These are phyloP conservation scores for Nitzschia sp. DNA, from an alignment of 108 stramenopile genomes.

Conservation along the genomic window DNA sequence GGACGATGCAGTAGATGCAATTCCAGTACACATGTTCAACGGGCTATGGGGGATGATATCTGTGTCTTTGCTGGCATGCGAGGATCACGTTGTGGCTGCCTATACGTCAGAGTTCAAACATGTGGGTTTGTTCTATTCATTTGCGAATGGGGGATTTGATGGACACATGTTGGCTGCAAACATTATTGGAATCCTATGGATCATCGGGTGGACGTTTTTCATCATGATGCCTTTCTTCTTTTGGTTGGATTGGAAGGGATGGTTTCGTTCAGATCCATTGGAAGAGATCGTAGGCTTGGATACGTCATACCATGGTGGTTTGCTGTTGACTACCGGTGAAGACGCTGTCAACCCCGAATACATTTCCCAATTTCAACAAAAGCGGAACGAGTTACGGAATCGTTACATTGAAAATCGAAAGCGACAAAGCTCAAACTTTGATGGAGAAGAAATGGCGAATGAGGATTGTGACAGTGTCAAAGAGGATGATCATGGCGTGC, in stretches of 20 bases:
- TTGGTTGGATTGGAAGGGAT: conserved; percentile 55
- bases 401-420: background rate
- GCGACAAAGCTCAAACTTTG: too few species aligned
- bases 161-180: conserved; percentile 67
- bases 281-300: conserved; percentile 87
- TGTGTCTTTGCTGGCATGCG: conserved; percentile 79
- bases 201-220: conserved; percentile 74
- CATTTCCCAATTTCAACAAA: conserved; percentile 41
- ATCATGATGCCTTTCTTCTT: conserved; percentile 81
- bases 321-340: conserved; percentile 35
- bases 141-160: conserved; percentile 37
- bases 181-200: conserved; percentile 67
- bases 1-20: conserved; percentile 91
- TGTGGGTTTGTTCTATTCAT: conserved; percentile 67
- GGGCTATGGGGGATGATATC: conserved; percentile 88
- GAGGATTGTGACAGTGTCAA: too few species aligned
- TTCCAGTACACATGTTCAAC: conserved; percentile 88
- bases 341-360: conserved; percentile 58
- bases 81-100: conserved; percentile 36
- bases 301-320: conserved; percentile 77
- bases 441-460: too few species aligned
- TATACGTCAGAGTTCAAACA: conserved; percentile 49
- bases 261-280: conserved; percentile 70
- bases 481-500: too few species aligned
- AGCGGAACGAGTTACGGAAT: conserved; percentile 23